These are phyloP conservation scores for Dillenia suffruticosa DNA, from an alignment of 164 flowering plant species.

Conservation along the genomic window DNA sequence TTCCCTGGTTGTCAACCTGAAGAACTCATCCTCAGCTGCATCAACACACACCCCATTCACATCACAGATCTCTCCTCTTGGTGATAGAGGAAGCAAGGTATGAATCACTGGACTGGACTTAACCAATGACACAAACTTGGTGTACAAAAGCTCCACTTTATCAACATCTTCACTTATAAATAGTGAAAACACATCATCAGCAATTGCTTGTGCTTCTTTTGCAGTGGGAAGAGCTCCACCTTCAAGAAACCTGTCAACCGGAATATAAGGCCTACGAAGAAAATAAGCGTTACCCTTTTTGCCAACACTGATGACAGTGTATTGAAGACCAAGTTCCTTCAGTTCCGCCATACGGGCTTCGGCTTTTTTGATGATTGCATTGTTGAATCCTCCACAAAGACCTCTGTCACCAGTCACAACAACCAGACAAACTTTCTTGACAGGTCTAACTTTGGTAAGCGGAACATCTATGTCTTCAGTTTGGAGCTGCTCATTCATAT, in stretches of 20 bases:
- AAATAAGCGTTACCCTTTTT: conserved; percentile 81
- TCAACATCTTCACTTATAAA: conserved; percentile 86
- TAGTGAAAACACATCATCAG: conserved; percentile 74
- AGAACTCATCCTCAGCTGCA: conserved; percentile 72
- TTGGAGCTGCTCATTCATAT: conserved; percentile 57
- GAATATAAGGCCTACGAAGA: conserved; percentile 32
- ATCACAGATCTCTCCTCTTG: conserved; percentile 61
- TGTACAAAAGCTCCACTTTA: conserved; percentile 83
- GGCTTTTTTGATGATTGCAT: conserved; percentile 53
- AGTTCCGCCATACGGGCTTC: conserved; percentile 57
- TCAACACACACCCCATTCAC: conserved; percentile 67
- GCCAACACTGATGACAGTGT: conserved; percentile 66
- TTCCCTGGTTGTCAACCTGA: conserved; percentile 68
- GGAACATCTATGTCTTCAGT: conserved; percentile 67
- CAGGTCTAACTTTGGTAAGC: conserved; percentile 59
- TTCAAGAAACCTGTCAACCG: conserved; percentile 55
- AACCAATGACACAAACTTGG: conserved; percentile 74
- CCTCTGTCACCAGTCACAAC: conserved; percentile 85
- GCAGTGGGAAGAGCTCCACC: conserved; percentile 61
- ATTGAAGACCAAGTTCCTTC: conserved; percentile 51
- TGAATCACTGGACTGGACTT: conserved; percentile 76
- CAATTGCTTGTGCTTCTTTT: conserved; percentile 86
- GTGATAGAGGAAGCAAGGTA: conserved; percentile 71
- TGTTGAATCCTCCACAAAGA: conserved; percentile 83
- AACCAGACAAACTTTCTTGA: conserved; percentile 71